Base-by-base conservation (phyloP, 2,329 filamentous ascomycete species). In the Phialophora macrospora region DNA sequence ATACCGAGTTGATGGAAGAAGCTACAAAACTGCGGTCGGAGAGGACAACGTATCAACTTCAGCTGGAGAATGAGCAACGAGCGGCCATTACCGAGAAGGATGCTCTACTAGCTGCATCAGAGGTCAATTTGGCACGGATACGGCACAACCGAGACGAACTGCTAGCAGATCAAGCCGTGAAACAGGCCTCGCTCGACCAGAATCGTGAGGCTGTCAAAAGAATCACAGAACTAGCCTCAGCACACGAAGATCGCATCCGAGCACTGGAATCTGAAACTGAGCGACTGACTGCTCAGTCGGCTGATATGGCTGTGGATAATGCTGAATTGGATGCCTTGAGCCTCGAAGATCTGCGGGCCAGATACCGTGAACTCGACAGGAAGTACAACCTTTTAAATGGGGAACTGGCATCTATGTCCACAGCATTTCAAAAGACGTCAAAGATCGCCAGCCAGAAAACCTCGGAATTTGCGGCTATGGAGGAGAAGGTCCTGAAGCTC, bases 381-480 rank as follows among this genome's bases (percentile, higher is more conserved):
- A 91, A 96, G 75, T 94, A 93, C 74, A 84, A 88, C 51, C 87
- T 95, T 60, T 89, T 99, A 69, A 93, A 92, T 73, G 89, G 89
- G 69, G 95, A 99, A 78, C 79, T 99, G 62, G 89, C 92, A 2
- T 91, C 92, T 0, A 92, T 99, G 82, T 93, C 96, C 75, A 88
- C 88, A 60, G 94, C 94, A 0, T 97, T 93, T 82, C 96, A 91
- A 77, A 94, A 93, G 77, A 91, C 93, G 60, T 92, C 93, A 75
- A 88, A 88, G 24, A 79, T 97, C 64, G 93, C 93, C 7, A 89
- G 90, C 59, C 94, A 92, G 80, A 98, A 97, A 78, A 88, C 96
- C 38, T 85, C 90, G 73, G 93, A 97, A 68, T 87, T 91, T 60
- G 81, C 84, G 5, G 83, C 85, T 3, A 81, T 92, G 74, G 93